Percentiles rank a stretch among this genome's conserved stretches.
These are phyloP conservation scores for Tolypocladium pustulatum DNA, from an alignment of 2,329 filamentous ascomycete genomes.

Conservation along the genomic window DNA sequence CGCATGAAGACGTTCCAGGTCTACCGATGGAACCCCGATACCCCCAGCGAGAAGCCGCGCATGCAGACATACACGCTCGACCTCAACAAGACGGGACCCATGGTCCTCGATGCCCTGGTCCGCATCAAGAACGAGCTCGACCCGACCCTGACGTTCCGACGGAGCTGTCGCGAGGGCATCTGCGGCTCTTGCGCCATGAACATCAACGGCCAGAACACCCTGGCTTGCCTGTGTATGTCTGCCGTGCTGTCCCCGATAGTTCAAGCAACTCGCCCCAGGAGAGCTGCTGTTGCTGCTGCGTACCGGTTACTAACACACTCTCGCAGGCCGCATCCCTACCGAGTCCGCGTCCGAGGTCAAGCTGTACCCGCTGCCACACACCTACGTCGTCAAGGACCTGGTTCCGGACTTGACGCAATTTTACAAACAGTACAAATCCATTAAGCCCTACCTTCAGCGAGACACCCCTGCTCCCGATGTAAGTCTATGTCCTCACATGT, in stretches of 20 bases:
- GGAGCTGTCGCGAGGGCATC: conserved; percentile 95
- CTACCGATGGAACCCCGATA: conserved; percentile 97
- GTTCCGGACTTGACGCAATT: conserved; percentile 96
- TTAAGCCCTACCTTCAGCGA: conserved; percentile 96
- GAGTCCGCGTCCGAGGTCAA: conserved; percentile 73
- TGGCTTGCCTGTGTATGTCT: conserved; percentile 88
- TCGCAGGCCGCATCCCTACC: conserved; percentile 78
- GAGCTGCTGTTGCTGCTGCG: not conserved
- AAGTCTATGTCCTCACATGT: conserved; percentile 25
- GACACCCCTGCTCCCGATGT: conserved; percentile 76
- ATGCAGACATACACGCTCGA: conserved; percentile 96
- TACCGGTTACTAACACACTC: conserved; percentile 17
- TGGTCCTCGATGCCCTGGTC: conserved; percentile 95
- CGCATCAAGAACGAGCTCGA: conserved; percentile 99
- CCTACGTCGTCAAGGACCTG: conserved; percentile 98
- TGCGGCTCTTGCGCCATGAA: conserved; percentile 99
- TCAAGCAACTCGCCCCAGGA: not conserved
- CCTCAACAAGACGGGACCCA: conserved; percentile 97
- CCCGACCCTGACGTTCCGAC: conserved; percentile 88
- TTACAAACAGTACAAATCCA: conserved; percentile 99
- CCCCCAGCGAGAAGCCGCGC: conserved; percentile 80
- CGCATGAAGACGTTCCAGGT: conserved; percentile 92
- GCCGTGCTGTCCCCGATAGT: too few species aligned
- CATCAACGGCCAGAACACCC: conserved; percentile 96
- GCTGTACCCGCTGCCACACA: conserved; percentile 97